A percentile compares a stretch with the other conserved stretches of the same genome.
Evolutionary conservation across 2,329 filamentous ascomycete species (phyloP).

Genomic region (Colletotrichum camelliae): DNA sequence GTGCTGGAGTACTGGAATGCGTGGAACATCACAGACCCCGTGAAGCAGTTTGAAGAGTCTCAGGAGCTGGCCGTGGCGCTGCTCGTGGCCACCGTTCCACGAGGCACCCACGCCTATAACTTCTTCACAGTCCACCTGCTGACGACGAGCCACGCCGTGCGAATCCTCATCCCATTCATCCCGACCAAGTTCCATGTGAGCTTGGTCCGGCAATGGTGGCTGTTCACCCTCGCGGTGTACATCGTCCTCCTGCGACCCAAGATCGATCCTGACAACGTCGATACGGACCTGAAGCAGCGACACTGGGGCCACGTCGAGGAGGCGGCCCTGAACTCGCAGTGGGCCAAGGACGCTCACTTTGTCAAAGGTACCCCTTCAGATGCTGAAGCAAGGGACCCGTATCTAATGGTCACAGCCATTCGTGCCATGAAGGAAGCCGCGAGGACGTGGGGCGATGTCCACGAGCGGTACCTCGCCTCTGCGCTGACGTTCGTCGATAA

Average conservation of each 20-base stretch:
- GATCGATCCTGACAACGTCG: conserved; percentile 71
- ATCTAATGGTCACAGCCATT: conserved; percentile 52
- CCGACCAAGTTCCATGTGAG: conserved; percentile 74
- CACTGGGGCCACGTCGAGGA: conserved; percentile 80
- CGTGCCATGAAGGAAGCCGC: conserved; percentile 78
- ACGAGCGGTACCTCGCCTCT: conserved; percentile 69
- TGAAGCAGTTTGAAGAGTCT: conserved; percentile 76
- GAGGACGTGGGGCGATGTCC: conserved; percentile 74
- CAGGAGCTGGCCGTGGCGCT: conserved; percentile 67
- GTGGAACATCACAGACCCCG: conserved; percentile 75
- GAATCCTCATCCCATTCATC: conserved; percentile 82
- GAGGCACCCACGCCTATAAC: conserved; percentile 72
- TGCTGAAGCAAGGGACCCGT: background rate
- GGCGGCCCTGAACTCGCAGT: conserved; percentile 71
- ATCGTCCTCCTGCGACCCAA: conserved; percentile 75
- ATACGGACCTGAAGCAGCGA: conserved; percentile 65
- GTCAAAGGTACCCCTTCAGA: conserved; percentile 70
- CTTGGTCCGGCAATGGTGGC: conserved; percentile 88
- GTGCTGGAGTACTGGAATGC: conserved; percentile 91
- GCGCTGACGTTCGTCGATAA: conserved; percentile 77
- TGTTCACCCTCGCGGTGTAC: conserved; percentile 80
- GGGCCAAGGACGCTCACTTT: conserved; percentile 79
- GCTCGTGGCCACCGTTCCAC: conserved; percentile 64
- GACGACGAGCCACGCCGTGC: conserved; percentile 85
- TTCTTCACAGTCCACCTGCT: conserved; percentile 85